Evolutionary conservation across 495 filamentous ascomycete species (phyloP).

Genomic region (Penicillium egyptiacum): DNA sequence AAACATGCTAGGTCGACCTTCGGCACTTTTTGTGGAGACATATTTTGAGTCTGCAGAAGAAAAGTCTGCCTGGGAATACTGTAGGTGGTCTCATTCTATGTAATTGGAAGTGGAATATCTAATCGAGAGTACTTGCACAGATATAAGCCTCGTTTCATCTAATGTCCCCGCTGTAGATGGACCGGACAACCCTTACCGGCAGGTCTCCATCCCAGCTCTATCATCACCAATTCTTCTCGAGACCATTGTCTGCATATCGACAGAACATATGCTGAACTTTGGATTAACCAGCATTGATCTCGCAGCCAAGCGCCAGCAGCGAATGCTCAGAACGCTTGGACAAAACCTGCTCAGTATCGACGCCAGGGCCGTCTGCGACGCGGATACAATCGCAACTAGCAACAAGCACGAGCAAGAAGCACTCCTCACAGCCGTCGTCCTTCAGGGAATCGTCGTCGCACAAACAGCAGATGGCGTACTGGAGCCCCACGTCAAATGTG

Average conservation of each 20-base stretch:
- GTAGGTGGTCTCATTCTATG: slow-evolving; percentile 9
- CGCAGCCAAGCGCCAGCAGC: slow-evolving; percentile 28
- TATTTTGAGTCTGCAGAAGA: slow-evolving; percentile 25
- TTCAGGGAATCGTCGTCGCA: slow-evolving; percentile 30
- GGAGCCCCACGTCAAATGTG: slow-evolving; percentile 31
- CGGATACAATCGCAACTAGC: slow-evolving; percentile 3
- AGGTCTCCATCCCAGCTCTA: slow-evolving; percentile 27
- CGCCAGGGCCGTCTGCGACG: background rate
- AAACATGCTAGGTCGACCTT: background rate
- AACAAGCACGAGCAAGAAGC: slow-evolving; percentile 22
- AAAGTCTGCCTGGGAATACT: slow-evolving; percentile 30
- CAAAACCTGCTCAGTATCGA: slow-evolving; percentile 22
- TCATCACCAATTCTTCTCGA: slow-evolving; percentile 29
- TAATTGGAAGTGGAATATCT: background rate
- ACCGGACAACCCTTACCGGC: slow-evolving; percentile 32
- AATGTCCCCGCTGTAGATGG: slow-evolving; percentile 32
- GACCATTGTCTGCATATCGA: slow-evolving; percentile 32
- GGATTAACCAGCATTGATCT: slow-evolving; percentile 25
- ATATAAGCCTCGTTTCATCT: slow-evolving; percentile 30
- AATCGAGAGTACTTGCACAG: slow-evolving; percentile 5
- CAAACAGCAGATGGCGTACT: slow-evolving; percentile 30
- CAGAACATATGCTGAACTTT: slow-evolving; percentile 35
- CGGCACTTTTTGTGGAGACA: slow-evolving; percentile 5
- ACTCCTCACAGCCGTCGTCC: slow-evolving; percentile 26
- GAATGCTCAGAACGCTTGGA: slow-evolving; percentile 28